Base-by-base conservation (phyloP, 1,284 basidiomycete species). In the Malassezia japonica region DNA sequence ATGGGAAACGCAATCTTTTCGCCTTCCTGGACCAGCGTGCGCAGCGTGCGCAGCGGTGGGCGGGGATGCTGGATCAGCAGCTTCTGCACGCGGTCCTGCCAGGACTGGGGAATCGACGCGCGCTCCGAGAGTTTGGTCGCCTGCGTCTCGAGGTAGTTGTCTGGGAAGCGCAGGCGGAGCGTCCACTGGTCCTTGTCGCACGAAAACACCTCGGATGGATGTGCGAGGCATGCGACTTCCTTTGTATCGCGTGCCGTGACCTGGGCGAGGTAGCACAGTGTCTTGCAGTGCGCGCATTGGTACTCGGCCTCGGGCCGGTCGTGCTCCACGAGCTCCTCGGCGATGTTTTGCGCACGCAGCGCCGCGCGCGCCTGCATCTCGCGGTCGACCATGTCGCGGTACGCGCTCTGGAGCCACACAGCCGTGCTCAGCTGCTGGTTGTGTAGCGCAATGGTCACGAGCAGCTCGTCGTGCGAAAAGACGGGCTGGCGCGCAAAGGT, bases 381-480 rank as follows among this genome's bases (percentile, higher is more conserved):
- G 45, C 87, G 82, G 40, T 83, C 81, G 25, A 83, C 83, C 90
- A 98, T 96, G 69, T 90, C 86, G 60, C 81, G 78, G 50, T 95
- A 78, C 67, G 83, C 84, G 34, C 85, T 82, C 29, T 48, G 50
- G 32, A 59, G 47, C 92, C 92, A 96, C 57, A 86, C 77, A 2
- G 92, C 87, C 21, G 90, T 94, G 71, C 85, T 84, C 65, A 94
- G 89, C n/a, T 86, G 84, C 54, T 85, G 82, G 5, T 89, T 90
- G 74, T 94, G 87, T 66, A 90, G 83, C 16, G 86, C 89, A 68
- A 96, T 91, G 15, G 91, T 95, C 69, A 95, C 82, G 59, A 99
- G 78, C 21, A 98, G 80, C 76, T 98, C 92, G 63, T 96, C 88
- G 74, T 98, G 94, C 24, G 90, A 96, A 75, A 99, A 99, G 6